phyloP scores from a whole-genome alignment of 106 monocot genomes.

The Gastrodia elata region DNA sequence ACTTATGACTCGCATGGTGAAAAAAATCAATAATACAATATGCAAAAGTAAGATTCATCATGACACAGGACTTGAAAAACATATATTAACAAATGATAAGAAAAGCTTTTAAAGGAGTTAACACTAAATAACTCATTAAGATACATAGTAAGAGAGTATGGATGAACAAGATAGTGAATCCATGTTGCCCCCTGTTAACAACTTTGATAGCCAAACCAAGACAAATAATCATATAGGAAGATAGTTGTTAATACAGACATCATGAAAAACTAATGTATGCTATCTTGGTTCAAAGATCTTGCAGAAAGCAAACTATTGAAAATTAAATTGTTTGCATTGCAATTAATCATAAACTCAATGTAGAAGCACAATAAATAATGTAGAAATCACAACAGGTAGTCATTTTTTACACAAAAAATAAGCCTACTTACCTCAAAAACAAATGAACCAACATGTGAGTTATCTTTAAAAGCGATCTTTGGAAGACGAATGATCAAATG shows the following conservation, averaged over 20 bases:
- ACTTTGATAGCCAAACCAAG: background rate
- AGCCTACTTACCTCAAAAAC: slow-evolving; percentile 61
- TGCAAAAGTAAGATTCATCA: background rate
- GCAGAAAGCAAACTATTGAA: background rate
- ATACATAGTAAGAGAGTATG: background rate
- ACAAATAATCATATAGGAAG: background rate
- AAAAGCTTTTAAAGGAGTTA: background rate
- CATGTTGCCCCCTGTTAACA: background rate
- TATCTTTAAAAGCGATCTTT: slow-evolving; percentile 80
- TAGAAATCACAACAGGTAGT: background rate
- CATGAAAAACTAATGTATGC: background rate
- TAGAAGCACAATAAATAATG: background rate
- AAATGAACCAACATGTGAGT: slow-evolving; percentile 89
- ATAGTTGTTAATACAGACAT: background rate
- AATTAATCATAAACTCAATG: background rate
- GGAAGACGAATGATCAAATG: slow-evolving; percentile 84
- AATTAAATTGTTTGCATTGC: background rate
- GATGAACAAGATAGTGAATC: background rate
- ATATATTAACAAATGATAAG: background rate
- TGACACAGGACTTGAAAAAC: background rate
- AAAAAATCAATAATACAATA: background rate
- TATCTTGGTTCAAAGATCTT: background rate
- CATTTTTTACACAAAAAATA: background rate
- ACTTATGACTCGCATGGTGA: background rate
- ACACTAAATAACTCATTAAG: background rate